Base-by-base conservation (phyloP, 768 basidiomycete genomes). In the Omphalotus guepiniiformis region DNA sequence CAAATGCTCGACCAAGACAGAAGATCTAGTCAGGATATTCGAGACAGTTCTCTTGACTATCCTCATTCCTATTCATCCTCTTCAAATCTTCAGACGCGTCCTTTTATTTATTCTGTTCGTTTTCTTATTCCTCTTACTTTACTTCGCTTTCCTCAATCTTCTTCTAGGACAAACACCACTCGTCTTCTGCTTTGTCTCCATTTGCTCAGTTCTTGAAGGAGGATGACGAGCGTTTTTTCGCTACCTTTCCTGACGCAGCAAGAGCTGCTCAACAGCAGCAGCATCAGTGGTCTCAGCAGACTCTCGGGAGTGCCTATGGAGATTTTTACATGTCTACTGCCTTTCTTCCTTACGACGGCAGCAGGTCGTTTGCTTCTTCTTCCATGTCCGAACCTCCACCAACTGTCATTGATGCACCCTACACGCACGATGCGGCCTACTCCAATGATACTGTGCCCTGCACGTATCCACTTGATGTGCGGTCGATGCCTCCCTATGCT, bases 221-320 rank as follows among this genome's bases (percentile, higher is more conserved):
- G 28, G 49, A 54, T 27, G 53, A 54, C 40, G 53, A 54, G 16
- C 35, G 35, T 3, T 54, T 54, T 36, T 51, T 23, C 29, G 40
- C 32, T 26, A 39, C 32, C 11, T 54, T 54, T 42, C 53, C 53
- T 15, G 39, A 39, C 11, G 52, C 52, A 15, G 32, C 41, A 40
- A 29, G 32, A 30, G 46, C 46, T 39, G 47, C 46, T 38, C 37
- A 34, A 30, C 37, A 38, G 9, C 47, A 28, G 27, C 39, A 34
- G 15, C n/a, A n/a, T n/a, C 42, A 35, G 27, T 19, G 41, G 44
- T 16, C 19, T 12, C 21, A 13, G 38, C 34, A 11, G 6, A 26
- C 27, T 28, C 39, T 21, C 16, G 38, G 32, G 19, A 27, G 41
- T 28, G 30, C 32, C 32, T 41, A 46, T 47, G 35, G 37, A 15